Base-by-base conservation (phyloP, 352 stramenopile genomes). In the Pythium aristosporum region DNA sequence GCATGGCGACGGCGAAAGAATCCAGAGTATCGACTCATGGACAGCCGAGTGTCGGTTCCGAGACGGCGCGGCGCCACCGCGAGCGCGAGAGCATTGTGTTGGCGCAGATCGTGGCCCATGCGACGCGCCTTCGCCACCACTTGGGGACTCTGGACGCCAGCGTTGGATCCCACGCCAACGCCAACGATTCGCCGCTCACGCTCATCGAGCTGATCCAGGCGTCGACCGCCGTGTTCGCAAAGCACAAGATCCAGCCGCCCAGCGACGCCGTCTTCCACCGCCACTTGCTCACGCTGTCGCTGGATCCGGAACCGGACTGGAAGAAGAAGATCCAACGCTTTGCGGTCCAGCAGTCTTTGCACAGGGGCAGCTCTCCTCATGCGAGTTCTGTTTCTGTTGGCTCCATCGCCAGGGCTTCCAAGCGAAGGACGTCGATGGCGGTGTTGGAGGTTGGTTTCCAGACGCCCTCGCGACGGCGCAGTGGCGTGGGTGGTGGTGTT, bases 151-250 rank as follows among this genome's bases (percentile, higher is more conserved):
- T 46, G 30, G 55, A 59, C 7, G 32, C 39, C 18, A 34, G 48
- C 12, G 44, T 49, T 6, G 47, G 23, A 8, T 21, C 37, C 18
- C 23, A 48, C 12, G 44, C 55, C 21, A 28, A 51, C 11, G 39
- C 57, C 16, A 48, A 44, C 28, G 28, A 10, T 5, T 41, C 63
- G 13, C 54, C 75, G 9, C 55, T 90, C 47, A 83, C 79, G 61
- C 67, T 90, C 5, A 81, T 87, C 37, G 82, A 89, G 48, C 67
- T 91, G 18, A 81, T 89, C 30, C 73, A 89, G 48, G 78, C 79
- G 32, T 87, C 82, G 2, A 75, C 71, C 34, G 60, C 50, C 0
- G 73, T 91, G 15, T 85, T 91, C 44, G 71, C 79, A 25, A 79
- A 71, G 21, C 82, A 80, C 39, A 62, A 69, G 5, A 79, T 87